Evolutionary conservation across 331 rosid genomes (phyloP), one percentile per base, ranked within the genome.

Genomic region (Pyracantha coccinea): DNA sequence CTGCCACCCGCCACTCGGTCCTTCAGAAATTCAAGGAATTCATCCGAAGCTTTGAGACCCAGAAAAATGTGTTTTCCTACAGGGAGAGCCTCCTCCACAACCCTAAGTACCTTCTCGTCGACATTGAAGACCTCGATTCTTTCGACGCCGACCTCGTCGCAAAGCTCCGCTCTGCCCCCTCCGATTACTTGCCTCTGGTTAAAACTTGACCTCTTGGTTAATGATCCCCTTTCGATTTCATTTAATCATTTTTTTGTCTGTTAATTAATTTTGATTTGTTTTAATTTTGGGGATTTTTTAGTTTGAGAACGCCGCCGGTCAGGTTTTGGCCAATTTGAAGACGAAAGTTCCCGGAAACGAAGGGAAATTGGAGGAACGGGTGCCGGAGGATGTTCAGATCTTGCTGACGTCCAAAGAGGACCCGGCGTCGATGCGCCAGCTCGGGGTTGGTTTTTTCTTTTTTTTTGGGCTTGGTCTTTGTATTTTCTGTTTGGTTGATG

Each of bases 251-350:
- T 59, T 58, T 7, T 38, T 4, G 32, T 28, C 27, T 55, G 19
- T 44, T 15, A 24, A 60, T 28, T 71, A 50, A 50, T 50, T 50
- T 50, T 50, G 20, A 50, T 24, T 38, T 67, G 31, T 3, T 23
- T 69, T 32, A 2, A 9, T 38, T 15, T 7, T 27, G 55, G n/a
- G 8, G 69, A 4, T 24, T 66, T 76, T 69, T 75, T 66, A 94
- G 98, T 89, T 95, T 25, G 99, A 95, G 86, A 89, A 88, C 61
- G 99, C 99, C 9, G 99, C 99, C 14, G 97, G 91, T 1, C 97
- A 92, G 84, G 99, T 95, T 77, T 80, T 88, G 84, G 92, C 85
- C 63, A 84, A 83, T 85, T 73, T 92, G 80, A 92, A 89, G 86
- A 88, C 97, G 41, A 95, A 92, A 57, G 97, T 92, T 55, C 85